Evolutionary conservation across 23 red algal species (phyloP).

Genomic region (Gracilariopsis chorda): DNA sequence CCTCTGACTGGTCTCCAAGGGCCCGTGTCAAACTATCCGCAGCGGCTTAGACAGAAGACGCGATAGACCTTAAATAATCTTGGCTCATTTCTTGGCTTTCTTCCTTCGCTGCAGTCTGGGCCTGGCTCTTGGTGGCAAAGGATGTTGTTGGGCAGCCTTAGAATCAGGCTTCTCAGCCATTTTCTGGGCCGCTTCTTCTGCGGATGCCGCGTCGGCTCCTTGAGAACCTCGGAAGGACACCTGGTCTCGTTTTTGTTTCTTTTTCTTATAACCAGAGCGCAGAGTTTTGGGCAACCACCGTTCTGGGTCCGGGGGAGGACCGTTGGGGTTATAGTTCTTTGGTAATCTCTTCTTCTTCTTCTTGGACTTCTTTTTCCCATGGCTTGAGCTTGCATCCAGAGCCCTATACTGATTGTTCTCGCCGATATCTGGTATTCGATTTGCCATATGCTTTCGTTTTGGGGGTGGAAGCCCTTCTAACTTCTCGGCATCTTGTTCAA

Average conservation of each 20-base stretch:
- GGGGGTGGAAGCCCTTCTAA: slow-evolving; percentile 55
- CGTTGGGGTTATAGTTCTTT: slow-evolving; percentile 69
- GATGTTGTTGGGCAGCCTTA: slow-evolving; percentile 4
- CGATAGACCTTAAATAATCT: too few species aligned
- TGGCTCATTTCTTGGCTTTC: slow-evolving; percentile 29
- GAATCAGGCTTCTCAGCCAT: slow-evolving; percentile 14
- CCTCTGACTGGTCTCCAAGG: too few species aligned
- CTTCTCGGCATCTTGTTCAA: slow-evolving; percentile 15
- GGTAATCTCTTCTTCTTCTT: slow-evolving; percentile 68
- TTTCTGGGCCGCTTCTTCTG: slow-evolving; percentile 36
- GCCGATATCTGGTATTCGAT: neutral
- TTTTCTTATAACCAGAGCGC: slow-evolving; percentile 61
- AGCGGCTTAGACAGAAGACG: too few species aligned
- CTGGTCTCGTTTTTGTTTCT: slow-evolving; percentile 36
- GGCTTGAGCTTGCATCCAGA: neutral
- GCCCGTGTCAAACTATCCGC: too few species aligned
- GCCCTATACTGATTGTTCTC: neutral
- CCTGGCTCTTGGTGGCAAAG: slow-evolving; percentile 12
- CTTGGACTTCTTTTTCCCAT: slow-evolving; percentile 58
- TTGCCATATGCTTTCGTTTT: slow-evolving; percentile 37
- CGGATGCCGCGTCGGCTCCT: slow-evolving; percentile 66
- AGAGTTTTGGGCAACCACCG: slow-evolving; percentile 65
- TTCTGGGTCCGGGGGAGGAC: slow-evolving; percentile 71
- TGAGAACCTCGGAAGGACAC: slow-evolving; percentile 49
- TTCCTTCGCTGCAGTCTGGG: slow-evolving; percentile 23